phyloP scores from a whole-genome alignment of 1,139 yeast genomes.

The Candida sp. region DNA sequence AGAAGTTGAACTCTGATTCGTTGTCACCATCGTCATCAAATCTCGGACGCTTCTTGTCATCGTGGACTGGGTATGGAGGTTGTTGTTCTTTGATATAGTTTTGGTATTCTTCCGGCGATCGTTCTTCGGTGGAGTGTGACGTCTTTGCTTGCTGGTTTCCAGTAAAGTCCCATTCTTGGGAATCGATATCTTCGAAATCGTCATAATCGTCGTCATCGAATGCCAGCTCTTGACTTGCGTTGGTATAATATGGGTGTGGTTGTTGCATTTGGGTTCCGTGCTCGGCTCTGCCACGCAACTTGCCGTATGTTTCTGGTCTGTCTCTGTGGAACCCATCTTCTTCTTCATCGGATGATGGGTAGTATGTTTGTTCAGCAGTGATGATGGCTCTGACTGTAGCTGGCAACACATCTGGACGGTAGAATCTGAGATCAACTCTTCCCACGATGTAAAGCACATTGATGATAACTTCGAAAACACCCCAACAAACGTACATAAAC shows the following conservation, averaged over 20 bases:
- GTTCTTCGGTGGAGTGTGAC: constrained; percentile 12
- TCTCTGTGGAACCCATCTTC: constrained; percentile 21
- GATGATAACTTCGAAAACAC: constrained; percentile 39
- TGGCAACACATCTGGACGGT: constrained; percentile 49
- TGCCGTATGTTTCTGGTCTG: constrained; percentile 16
- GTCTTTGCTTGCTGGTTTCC: constrained; percentile 1
- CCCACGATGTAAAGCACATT: constrained; percentile 43
- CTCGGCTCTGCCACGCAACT: constrained; percentile 10
- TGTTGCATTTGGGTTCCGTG: constrained; percentile 6
- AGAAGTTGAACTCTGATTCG: constrained; percentile 24
- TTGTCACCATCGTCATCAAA: constrained; percentile 18
- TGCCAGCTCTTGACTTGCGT: constrained; percentile 10
- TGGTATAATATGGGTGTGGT: not conserved
- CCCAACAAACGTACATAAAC: constrained; percentile 44
- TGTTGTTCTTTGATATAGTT: constrained; percentile 11
- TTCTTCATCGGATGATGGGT: constrained; percentile 24
- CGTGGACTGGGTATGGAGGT: constrained; percentile 18
- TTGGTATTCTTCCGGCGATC: constrained; percentile 14
- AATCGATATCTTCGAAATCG: constrained; percentile 16
- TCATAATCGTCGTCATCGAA: constrained; percentile 15
- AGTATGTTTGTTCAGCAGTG: constrained; percentile 43
- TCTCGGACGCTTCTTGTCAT: constrained; percentile 7
- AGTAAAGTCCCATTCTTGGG: constrained; percentile 15
- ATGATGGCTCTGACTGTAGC: constrained; percentile 38
- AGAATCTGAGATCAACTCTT: constrained; percentile 50